Conservation (phyloP, 208 protist species). For the Crithidia acanthocephali region DNA sequence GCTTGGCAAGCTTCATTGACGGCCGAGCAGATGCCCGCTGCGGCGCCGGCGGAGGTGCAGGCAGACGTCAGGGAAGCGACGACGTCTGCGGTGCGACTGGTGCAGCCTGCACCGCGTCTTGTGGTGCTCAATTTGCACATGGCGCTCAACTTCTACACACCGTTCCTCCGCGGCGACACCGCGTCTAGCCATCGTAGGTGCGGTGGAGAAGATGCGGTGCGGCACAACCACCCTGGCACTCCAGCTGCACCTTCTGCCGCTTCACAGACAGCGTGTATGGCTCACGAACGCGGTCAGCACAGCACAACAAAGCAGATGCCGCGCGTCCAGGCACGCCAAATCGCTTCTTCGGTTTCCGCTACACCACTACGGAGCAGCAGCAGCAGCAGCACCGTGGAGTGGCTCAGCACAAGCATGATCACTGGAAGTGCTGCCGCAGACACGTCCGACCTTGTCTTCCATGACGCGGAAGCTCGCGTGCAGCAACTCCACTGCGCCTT, state of each 20-base stretch:
- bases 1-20: background rate
- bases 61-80: background rate
- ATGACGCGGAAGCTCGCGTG: background rate
- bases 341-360: no score
- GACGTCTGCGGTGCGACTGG: no score
- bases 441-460: background rate
- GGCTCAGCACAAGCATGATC: background rate
- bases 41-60: background rate
- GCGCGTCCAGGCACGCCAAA: no score
- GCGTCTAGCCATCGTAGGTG: background rate
- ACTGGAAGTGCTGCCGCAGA: background rate
- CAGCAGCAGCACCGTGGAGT: background rate
- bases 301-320: no score
- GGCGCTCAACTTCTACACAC: slow-evolving; percentile 10
- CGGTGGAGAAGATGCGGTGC: no score
- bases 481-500: background rate
- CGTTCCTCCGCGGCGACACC: background rate
- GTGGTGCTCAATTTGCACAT: slow-evolving; percentile 1
- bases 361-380: background rate
- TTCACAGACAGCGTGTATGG: no score
- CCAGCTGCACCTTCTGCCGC: no score
- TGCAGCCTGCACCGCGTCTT: background rate
- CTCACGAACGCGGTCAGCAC: no score
- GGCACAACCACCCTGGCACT: no score
- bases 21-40: background rate